These are phyloP conservation scores for Diaporthe vaccinii DNA, from an alignment of 2,329 filamentous ascomycete species.

Conservation along the genomic window DNA sequence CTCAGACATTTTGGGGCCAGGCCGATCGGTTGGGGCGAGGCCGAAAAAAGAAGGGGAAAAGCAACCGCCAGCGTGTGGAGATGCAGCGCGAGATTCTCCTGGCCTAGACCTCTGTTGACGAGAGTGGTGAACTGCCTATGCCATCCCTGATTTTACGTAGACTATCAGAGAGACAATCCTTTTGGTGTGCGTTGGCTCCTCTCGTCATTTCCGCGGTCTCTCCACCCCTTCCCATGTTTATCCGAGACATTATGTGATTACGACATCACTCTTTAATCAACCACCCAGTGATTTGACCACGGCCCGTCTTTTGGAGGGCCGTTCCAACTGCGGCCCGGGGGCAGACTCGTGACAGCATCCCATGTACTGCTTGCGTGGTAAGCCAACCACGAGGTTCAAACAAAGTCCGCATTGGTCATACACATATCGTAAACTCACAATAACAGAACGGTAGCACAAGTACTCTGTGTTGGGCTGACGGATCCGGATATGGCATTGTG, in stretches of 20 bases:
- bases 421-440: background rate
- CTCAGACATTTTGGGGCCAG: constrained; percentile 14
- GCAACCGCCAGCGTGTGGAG: background rate
- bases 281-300: background rate
- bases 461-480: background rate
- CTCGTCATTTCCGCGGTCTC: constrained; percentile 22
- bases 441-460: background rate
- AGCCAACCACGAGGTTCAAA: background rate
- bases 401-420: background rate
- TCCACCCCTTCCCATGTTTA: constrained; percentile 5
- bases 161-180: background rate
- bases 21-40: background rate
- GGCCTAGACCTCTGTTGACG: background rate
- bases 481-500: background rate
- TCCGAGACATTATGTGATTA: constrained; percentile 16
- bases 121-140: background rate
- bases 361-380: background rate
- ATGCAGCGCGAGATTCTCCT: constrained; percentile 17
- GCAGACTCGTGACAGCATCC: background rate
- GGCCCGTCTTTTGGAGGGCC: constrained; percentile 6
- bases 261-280: constrained; percentile 12
- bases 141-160: background rate
- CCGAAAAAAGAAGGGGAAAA: background rate
- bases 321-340: background rate
- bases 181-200: background rate